A percentile compares a stretch with the other conserved stretches of the same genome.
Evolutionary conservation across 352 stramenopile species (phyloP).

Genomic region (Phytophthora fragariae): DNA sequence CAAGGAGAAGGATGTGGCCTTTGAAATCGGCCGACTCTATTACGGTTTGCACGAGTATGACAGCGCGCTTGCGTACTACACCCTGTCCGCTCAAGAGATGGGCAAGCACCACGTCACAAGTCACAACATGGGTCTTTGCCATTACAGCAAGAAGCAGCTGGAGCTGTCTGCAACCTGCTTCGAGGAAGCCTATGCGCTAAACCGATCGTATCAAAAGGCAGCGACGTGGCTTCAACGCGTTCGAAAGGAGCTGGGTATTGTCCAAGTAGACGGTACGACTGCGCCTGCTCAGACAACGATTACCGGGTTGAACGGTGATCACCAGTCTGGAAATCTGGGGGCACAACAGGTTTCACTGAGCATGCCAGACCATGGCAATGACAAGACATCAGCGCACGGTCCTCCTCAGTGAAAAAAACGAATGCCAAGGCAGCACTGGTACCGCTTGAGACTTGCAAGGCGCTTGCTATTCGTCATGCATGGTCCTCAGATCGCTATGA

Average conservation of each 20-base stretch:
- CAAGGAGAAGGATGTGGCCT: slow-evolving; percentile 93
- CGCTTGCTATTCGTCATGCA: slow-evolving; percentile 7
- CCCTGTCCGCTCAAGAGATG: slow-evolving; percentile 84
- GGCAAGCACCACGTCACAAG: slow-evolving; percentile 96
- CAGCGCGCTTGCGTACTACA: slow-evolving; percentile 91
- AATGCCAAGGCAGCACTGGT: slow-evolving; percentile 15
- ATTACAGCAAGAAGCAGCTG: slow-evolving; percentile 91
- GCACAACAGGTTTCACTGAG: slow-evolving; percentile 64
- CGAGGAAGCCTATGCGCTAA: slow-evolving; percentile 71
- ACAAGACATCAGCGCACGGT: slow-evolving; percentile 31
- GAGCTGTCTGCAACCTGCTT: slow-evolving; percentile 70
- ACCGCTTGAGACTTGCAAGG: not conserved
- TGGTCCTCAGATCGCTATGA: slow-evolving; percentile 27
- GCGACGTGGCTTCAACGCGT: slow-evolving; percentile 86
- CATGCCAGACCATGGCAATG: slow-evolving; percentile 59
- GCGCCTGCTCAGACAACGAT: slow-evolving; percentile 10
- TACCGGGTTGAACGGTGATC: slow-evolving; percentile 6
- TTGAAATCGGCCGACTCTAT: slow-evolving; percentile 92
- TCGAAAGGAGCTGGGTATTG: slow-evolving; percentile 58
- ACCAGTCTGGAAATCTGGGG: slow-evolving; percentile 40
- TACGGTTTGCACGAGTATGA: slow-evolving; percentile 94
- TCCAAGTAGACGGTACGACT: slow-evolving; percentile 17
- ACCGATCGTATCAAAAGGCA: slow-evolving; percentile 81
- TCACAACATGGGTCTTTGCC: slow-evolving; percentile 96
- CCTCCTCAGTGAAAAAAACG: slow-evolving; percentile 12